A percentile compares a stretch with the other conserved stretches of the same genome.
phyloP scores from a whole-genome alignment of 2,329 filamentous ascomycete species.

The Ceratocystis alfenasii region DNA sequence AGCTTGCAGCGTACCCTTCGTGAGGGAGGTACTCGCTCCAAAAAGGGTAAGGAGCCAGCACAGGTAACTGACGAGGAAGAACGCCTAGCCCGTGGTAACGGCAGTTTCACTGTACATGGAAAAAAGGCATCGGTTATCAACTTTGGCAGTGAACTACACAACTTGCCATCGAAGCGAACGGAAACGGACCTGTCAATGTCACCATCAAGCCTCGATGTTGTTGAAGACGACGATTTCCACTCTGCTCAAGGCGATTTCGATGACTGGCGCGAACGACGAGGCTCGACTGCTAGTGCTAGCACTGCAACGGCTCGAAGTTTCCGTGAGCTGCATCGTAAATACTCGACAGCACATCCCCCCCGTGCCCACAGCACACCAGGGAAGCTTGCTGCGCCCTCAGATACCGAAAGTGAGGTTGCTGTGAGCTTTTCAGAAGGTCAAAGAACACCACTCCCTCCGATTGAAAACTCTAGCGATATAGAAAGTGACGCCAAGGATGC shows the following conservation, averaged over 20 bases:
- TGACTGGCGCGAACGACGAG: constrained; percentile 41
- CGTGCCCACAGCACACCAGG: constrained; percentile 30
- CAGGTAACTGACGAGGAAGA: constrained; percentile 41
- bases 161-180: constrained; percentile 52
- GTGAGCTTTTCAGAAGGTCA: constrained; percentile 49
- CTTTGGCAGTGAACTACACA: constrained; percentile 86
- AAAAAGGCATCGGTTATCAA: constrained; percentile 97
- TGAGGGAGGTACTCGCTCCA: constrained; percentile 61
- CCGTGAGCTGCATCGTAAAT: constrained; percentile 49
- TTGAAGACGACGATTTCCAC: constrained; percentile 40
- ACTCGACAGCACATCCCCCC: constrained; percentile 41
- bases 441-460: constrained; percentile 43
- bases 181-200: constrained; percentile 32
- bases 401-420: constrained; percentile 49
- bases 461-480: constrained; percentile 32
- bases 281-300: constrained; percentile 52
- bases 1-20: constrained; percentile 83
- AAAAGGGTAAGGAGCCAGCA: constrained; percentile 55
- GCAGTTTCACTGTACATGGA: constrained; percentile 90
- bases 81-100: constrained; percentile 63
- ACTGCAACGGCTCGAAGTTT: constrained; percentile 57
- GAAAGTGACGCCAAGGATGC: constrained; percentile 15
- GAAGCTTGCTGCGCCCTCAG: constrained; percentile 39
- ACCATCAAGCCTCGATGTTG: constrained; percentile 28
- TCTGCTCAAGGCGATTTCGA: constrained; percentile 38